Evolutionary conservation across 116 monocot species (phyloP), one percentile per base, ranked within the genome.

Genomic region (Iris pallida): DNA sequence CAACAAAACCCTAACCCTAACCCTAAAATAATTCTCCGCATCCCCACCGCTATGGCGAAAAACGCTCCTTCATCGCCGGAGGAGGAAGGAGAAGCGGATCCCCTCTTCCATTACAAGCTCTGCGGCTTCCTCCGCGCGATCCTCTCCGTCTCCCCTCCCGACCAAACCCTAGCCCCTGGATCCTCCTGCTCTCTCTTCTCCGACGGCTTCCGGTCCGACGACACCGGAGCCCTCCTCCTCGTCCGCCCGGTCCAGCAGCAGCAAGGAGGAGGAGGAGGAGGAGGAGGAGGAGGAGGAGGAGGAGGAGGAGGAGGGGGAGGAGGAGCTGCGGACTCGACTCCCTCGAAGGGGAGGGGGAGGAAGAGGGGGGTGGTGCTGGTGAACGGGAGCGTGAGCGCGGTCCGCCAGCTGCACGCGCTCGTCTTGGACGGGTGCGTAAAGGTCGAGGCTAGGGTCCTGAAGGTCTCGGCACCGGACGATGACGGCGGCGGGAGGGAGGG

Each of bases 61-160:
- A 30, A 30, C 30, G 0, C 30, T 30, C 30, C 30, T 30, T 30
- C 30, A 30, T 30, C 30, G 30, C 30, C 30, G 30, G 30, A 30
- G 30, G 30, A 30, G 30, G 30, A 30, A 30, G 30, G 30, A 30
- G 30, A 30, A 30, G 30, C 30, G 30, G 76, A 75, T 55, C 54
- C 53, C 69, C 53, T 71, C 16, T 10, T 18, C 48, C 56, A 69
- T 46, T 66, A 75, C 76, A 92, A 92, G 78, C 87, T 96, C n/a
- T 87, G 87, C 59, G 92, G 96, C 42, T 96, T 81, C 79, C 63
- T 92, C 75, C 81, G 60, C 10, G 70, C 75, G 5, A 71, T 92
- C 68, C 61, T 92, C 71, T 53, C 89, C 41, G 66, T 76, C 2
- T 0, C 68, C 55, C 56, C 73, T 16, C 57, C 72, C 45, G 5